Conservation (phyloP, 257 asterid genomes). For the Fraxinus pennsylvanica region DNA sequence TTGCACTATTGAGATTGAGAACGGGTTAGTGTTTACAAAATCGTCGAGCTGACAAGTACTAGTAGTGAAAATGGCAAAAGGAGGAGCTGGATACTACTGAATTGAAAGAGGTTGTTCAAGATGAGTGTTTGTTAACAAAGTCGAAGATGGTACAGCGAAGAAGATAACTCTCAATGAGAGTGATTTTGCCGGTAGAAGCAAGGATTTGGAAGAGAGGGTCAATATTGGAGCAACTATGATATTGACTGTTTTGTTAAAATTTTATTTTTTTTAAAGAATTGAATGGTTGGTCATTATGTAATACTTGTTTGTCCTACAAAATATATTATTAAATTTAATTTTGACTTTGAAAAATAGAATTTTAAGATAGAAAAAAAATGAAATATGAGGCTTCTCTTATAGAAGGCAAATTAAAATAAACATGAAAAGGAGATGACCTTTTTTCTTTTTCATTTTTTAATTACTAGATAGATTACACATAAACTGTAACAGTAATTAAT, state of each 20-base stretch:
- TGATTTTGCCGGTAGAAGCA: neutral
- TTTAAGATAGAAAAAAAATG: too few relatives aligned
- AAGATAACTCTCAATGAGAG: neutral
- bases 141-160: neutral
- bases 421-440: neutral
- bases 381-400: too few relatives aligned
- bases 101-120: neutral
- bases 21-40: neutral
- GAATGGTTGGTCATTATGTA: too few relatives aligned
- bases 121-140: neutral
- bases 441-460: too few relatives aligned
- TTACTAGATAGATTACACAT: neutral
- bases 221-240: neutral
- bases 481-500: conserved; percentile 14
- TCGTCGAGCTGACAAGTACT: neutral
- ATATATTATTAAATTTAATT: too few relatives aligned
- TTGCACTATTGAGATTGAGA: neutral
- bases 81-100: neutral
- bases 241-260: neutral
- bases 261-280: too few relatives aligned
- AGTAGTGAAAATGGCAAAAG: neutral
- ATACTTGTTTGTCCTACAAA: too few relatives aligned
- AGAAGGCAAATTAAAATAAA: neutral
- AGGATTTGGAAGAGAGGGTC: neutral
- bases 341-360: too few relatives aligned